Conservation (phyloP, 169 alveolate species). For the Perkinsus marinus region DNA sequence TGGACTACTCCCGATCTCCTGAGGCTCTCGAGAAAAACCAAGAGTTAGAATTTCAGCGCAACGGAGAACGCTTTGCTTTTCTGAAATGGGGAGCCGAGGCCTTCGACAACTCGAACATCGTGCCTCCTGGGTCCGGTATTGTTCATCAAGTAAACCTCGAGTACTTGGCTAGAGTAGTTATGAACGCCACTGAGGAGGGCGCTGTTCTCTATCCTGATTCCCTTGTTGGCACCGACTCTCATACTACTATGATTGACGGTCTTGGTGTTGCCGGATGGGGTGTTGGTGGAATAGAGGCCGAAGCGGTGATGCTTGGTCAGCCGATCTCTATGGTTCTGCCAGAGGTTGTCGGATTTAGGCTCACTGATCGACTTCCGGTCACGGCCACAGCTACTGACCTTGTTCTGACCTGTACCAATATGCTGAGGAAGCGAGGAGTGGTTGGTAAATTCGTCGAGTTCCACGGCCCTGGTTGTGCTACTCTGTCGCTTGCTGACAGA, state of each 20-base stretch:
- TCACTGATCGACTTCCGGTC: slow-evolving; percentile 69
- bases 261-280: slow-evolving; percentile 89
- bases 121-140: slow-evolving; percentile 95
- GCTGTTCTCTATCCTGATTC: slow-evolving; percentile 70
- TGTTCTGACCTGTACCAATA: slow-evolving; percentile 60
- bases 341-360: slow-evolving; percentile 84
- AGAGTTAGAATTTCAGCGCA: slow-evolving; percentile 74
- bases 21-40: slow-evolving; percentile 75
- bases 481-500: slow-evolving; percentile 74
- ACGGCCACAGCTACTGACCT: slow-evolving; percentile 81
- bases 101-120: slow-evolving; percentile 74
- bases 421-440: slow-evolving; percentile 83
- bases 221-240: slow-evolving; percentile 89
- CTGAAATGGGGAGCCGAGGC: slow-evolving; percentile 91
- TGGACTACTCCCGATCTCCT: slow-evolving; percentile 71
- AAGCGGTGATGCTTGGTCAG: slow-evolving; percentile 93
- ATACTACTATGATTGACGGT: slow-evolving; percentile 93
- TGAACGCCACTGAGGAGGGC: slow-evolving; percentile 34
- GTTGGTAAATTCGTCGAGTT: slow-evolving; percentile 90
- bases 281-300: slow-evolving; percentile 96
- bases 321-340: slow-evolving; percentile 91
- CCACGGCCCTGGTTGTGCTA: slow-evolving; percentile 75
- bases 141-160: slow-evolving; percentile 83
- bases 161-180: slow-evolving; percentile 57
- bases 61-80: slow-evolving; percentile 80